Conservation (phyloP, 441 rosid genomes). For the Corymbia citriodora region DNA sequence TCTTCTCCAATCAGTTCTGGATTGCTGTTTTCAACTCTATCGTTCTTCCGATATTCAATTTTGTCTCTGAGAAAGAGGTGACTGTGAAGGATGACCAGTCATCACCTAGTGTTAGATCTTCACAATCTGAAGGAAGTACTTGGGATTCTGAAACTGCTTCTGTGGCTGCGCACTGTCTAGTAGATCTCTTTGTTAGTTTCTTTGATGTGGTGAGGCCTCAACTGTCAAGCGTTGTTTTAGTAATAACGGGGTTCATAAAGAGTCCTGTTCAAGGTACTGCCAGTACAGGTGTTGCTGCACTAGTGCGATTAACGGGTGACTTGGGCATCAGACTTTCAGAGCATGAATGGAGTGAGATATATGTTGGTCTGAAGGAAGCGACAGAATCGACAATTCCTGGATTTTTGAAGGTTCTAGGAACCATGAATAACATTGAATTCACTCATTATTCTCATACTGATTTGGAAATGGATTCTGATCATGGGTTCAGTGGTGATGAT, state of each 20-base stretch:
- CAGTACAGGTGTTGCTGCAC: slow-evolving; percentile 66
- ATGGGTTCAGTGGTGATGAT: slow-evolving; percentile 45
- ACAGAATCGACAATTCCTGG: slow-evolving; percentile 55
- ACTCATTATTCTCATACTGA: slow-evolving; percentile 35
- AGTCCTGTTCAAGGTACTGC: slow-evolving; percentile 84
- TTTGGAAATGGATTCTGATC: slow-evolving; percentile 56
- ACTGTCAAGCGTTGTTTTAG: slow-evolving; percentile 49
- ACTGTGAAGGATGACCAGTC: slow-evolving; percentile 33
- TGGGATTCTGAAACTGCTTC: slow-evolving; percentile 89
- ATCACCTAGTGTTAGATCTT: slow-evolving; percentile 32
- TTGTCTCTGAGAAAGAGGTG: slow-evolving; percentile 35
- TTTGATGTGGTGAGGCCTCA: slow-evolving; percentile 58
- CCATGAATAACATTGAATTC: slow-evolving; percentile 58
- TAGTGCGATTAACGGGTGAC: slow-evolving; percentile 61
- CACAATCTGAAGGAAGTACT: slow-evolving; percentile 40
- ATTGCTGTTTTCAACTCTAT: slow-evolving; percentile 48
- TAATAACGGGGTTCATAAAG: slow-evolving; percentile 66
- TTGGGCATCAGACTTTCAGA: slow-evolving; percentile 63
- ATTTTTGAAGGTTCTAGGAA: slow-evolving; percentile 68
- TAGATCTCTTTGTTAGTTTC: slow-evolving; percentile 63
- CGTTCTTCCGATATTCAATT: slow-evolving; percentile 63
- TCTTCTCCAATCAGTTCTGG: slow-evolving; percentile 77
- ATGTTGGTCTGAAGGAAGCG: slow-evolving; percentile 69
- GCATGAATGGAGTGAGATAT: slow-evolving; percentile 77
- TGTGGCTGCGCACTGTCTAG: slow-evolving; percentile 64